Conservation (phyloP, 2,329 filamentous ascomycete species). For the Diaporthe destruens region DNA sequence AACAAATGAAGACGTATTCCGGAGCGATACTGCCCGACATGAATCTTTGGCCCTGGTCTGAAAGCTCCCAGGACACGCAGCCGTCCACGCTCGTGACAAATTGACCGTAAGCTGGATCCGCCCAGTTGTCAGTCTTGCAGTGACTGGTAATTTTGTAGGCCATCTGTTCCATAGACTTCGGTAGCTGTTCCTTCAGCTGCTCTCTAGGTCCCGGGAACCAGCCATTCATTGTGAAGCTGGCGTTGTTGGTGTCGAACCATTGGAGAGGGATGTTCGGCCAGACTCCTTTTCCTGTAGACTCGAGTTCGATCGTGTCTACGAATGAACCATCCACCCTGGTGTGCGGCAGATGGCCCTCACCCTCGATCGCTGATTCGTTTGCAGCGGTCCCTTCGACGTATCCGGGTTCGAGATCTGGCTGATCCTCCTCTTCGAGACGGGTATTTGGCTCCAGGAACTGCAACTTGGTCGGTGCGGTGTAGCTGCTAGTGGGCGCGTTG, state of each 20-base stretch:
- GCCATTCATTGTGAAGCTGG: slow-evolving; percentile 58
- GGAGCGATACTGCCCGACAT: slow-evolving; percentile 52
- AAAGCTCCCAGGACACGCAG: slow-evolving; percentile 62
- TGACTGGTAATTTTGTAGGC: slow-evolving; percentile 45
- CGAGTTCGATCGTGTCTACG: slow-evolving; percentile 18
- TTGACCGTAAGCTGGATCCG: slow-evolving; percentile 46
- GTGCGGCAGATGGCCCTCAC: slow-evolving; percentile 9
- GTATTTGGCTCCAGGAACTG: slow-evolving; percentile 59
- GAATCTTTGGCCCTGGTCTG: slow-evolving; percentile 50
- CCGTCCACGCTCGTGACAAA: slow-evolving; percentile 53
- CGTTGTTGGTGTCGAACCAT: slow-evolving; percentile 53
- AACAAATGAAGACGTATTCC: slow-evolving; percentile 55
- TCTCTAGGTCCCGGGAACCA: slow-evolving; percentile 57
- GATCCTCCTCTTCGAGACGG: slow-evolving; percentile 50
- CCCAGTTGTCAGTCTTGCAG: slow-evolving; percentile 44
- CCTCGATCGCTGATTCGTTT: slow-evolving; percentile 17
- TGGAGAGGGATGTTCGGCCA: slow-evolving; percentile 32
- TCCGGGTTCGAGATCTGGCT: slow-evolving; percentile 37
- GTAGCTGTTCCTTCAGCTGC: slow-evolving; percentile 52
- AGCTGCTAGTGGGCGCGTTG: slow-evolving; percentile 5
- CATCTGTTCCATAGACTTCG: slow-evolving; percentile 50
- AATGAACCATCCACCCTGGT: slow-evolving; percentile 6
- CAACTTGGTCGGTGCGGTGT: slow-evolving; percentile 44
- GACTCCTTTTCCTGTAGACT: slow-evolving; percentile 28
- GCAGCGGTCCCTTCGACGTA: slow-evolving; percentile 35